A percentile compares a stretch with the other conserved stretches of the same genome.
Evolutionary conservation across 2,329 filamentous ascomycete species (phyloP).

Genomic region (Aureobasidium sp.): DNA sequence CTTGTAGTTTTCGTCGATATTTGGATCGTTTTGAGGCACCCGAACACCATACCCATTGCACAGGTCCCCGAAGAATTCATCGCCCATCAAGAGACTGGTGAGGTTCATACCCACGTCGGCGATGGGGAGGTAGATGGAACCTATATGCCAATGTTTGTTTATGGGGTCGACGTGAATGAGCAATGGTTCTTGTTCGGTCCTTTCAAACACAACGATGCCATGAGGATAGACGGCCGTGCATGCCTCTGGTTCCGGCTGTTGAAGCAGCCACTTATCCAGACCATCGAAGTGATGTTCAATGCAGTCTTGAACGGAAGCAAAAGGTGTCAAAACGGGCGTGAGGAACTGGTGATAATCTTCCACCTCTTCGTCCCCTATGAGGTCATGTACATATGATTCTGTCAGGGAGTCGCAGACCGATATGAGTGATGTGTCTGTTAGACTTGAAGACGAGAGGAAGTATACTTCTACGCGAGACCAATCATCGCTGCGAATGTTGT

Average conservation of each 20-base stretch:
- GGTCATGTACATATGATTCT: not conserved
- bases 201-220: not conserved
- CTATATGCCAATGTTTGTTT: not conserved
- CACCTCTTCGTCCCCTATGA: not conserved
- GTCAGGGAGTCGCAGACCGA: not conserved
- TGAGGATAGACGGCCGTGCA: not conserved
- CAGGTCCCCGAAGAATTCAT: not conserved
- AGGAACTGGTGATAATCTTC: not conserved
- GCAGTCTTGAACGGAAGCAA: not conserved
- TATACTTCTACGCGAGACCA: not conserved
- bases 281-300: not conserved
- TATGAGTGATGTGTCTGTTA: not conserved
- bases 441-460: not conserved
- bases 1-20: not conserved
- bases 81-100: not conserved
- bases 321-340: not conserved
- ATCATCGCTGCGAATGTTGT: not conserved
- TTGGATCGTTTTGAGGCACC: not conserved
- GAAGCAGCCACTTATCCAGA: not conserved
- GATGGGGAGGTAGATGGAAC: not conserved
- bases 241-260: not conserved
- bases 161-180: not conserved
- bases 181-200: not conserved
- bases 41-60: not conserved
- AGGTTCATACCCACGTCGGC: not conserved